Evolutionary conservation across 495 filamentous ascomycete species (phyloP).

Genomic region (Cercophora scortea): DNA sequence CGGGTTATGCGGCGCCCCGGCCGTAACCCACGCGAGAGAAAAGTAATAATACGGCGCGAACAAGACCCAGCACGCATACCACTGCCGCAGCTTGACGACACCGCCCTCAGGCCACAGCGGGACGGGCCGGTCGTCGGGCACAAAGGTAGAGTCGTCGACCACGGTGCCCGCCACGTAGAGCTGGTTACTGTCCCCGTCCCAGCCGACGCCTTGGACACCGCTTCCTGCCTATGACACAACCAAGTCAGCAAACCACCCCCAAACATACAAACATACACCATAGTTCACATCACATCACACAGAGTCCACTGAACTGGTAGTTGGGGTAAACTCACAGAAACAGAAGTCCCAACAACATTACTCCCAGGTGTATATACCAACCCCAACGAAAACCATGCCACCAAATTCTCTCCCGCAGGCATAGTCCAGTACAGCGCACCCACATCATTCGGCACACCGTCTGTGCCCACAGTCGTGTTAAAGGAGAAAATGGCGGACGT

Average conservation of each 20-base stretch:
- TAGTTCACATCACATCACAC: too few relatives aligned
- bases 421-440: conserved; percentile 39
- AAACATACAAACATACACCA: too few relatives aligned
- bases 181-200: conserved; percentile 35
- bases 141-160: conserved; percentile 33
- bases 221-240: conserved; percentile 26
- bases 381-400: conserved; percentile 27
- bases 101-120: too few relatives aligned
- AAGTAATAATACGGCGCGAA: conserved; percentile 43
- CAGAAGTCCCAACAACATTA: conserved; percentile 30
- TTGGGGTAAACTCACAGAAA: conserved; percentile 23
- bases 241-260: not conserved
- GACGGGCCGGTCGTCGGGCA: conserved; percentile 9
- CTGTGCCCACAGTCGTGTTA: conserved; percentile 31
- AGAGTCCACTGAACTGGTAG: not conserved
- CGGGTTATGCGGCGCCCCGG: conserved; percentile 44
- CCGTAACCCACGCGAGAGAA: conserved; percentile 43
- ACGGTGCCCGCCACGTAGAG: conserved; percentile 30
- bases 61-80: conserved; percentile 47
- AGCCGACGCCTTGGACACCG: conserved; percentile 24
- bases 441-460: conserved; percentile 10
- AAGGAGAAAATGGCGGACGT: conserved; percentile 9
- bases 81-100: conserved; percentile 28
- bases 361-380: conserved; percentile 33
- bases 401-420: conserved; percentile 18